These are phyloP conservation scores for Castanea mollissima DNA, from an alignment of 306 rosid species.

Conservation along the genomic window DNA sequence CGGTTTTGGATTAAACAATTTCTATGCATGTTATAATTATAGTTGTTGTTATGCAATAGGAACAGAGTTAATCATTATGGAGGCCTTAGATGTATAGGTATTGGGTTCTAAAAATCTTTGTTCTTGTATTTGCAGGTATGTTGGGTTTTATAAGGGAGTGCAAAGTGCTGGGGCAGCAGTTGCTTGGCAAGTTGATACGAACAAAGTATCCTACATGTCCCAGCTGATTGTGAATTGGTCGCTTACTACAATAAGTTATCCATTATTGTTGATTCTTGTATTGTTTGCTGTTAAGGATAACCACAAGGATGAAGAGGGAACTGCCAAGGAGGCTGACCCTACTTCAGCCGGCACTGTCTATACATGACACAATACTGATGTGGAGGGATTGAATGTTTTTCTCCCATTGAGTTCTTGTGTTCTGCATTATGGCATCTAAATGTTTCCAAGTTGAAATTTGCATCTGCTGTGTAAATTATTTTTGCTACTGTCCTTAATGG, in stretches of 20 bases:
- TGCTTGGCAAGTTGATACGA: slow-evolving; percentile 89
- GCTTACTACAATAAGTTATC: slow-evolving; percentile 65
- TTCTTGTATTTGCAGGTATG: slow-evolving; percentile 47
- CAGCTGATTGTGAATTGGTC: slow-evolving; percentile 73
- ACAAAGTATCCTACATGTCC: slow-evolving; percentile 39
- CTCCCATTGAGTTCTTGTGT: neutral
- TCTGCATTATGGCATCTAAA: neutral
- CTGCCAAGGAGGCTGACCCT: slow-evolving; percentile 31
- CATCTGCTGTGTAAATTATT: slow-evolving; percentile 2
- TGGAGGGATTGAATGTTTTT: slow-evolving; percentile 1
- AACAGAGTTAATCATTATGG: too few relatives aligned
- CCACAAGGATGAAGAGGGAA: slow-evolving; percentile 20
- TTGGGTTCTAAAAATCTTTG: neutral
- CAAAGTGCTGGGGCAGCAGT: slow-evolving; percentile 98
- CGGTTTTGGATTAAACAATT: too few relatives aligned
- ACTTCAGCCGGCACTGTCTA: slow-evolving; percentile 13
- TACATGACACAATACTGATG: neutral
- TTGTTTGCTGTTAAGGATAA: slow-evolving; percentile 71
- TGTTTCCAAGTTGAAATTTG: neutral
- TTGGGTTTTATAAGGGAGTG: slow-evolving; percentile 84
- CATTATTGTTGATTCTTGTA: slow-evolving; percentile 54
- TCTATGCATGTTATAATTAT: too few relatives aligned
- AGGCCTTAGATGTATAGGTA: neutral
- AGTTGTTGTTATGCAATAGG: neutral
- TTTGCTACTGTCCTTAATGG: neutral